Base-by-base conservation (phyloP, 1,284 basidiomycete genomes). In the Fomitopsis palustris region DNA sequence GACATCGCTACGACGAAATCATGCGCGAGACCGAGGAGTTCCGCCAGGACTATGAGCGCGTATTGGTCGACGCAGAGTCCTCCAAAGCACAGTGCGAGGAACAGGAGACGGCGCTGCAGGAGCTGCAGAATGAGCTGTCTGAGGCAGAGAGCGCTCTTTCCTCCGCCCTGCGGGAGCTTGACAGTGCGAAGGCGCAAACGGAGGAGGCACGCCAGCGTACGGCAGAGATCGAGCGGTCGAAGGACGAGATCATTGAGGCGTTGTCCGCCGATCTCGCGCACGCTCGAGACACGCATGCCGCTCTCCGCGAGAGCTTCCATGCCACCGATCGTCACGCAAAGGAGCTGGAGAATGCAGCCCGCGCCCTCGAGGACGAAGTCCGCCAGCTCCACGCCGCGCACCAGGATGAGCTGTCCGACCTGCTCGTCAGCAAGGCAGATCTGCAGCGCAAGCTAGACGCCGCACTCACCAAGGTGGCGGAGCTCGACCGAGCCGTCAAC, bases 251-350 rank as follows among this genome's bases (percentile, higher is more conserved):
- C 49, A 53, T 57, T 49, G 56, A 57, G 21, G 27, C 37, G 3
- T 49, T 57, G 17, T 53, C 56, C 17, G 39, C 35, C 14, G 56
- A 57, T 25, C 49, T 57, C 7, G 14, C 56, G 1, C 47, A 57
- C 39, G 56, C 56, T 19, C 56, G 56, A 25, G 56, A 57, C 23
- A 35, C 56, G 2, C 56, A 57, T 37, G 38, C 47, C 14, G 56
- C 56, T 21, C 47, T 57, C 25, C 49, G 38, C n/a, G 56, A 57
- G 56, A 53, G 49, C 1, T 57, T 57, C 56, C 51, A 42, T 16
- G 56, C 49, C 21, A 57, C 49, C 2, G 56, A 57, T 25, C 49
- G 43, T 12, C 56, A 53, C 21, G 56, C 56, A 16, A 57, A 57
- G 37, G 51, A 52, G 23, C 56, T 57, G 7, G 56, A 57, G 38